Percentiles rank a stretch among this genome's conserved stretches.
Evolutionary conservation across 495 filamentous ascomycete species (phyloP).

Genomic region (Friedmanniomyces endolithicus): DNA sequence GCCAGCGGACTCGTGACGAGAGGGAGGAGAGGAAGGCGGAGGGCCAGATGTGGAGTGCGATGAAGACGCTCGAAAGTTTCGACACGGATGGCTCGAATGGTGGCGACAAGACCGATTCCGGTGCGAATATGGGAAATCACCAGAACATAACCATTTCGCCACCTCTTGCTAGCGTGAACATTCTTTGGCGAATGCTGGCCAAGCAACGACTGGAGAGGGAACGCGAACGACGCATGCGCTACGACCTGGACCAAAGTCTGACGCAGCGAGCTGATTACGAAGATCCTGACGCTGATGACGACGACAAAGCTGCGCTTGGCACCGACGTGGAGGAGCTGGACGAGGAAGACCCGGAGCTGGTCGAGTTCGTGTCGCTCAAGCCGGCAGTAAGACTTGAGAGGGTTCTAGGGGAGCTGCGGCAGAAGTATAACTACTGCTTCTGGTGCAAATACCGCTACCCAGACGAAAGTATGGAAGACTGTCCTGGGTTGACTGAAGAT

Average conservation of each 20-base stretch:
- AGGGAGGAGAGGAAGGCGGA: conserved; percentile 58
- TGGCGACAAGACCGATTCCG: conserved; percentile 3
- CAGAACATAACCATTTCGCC: conserved; percentile 19
- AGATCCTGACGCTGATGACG: conserved; percentile 41
- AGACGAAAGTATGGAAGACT: conserved; percentile 64
- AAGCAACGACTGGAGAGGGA: conserved; percentile 57
- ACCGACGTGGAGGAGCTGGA: conserved; percentile 61
- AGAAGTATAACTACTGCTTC: conserved; percentile 74
- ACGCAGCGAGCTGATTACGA: conserved; percentile 41
- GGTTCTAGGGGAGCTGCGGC: conserved; percentile 56
- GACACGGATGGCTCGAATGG: conserved; percentile 18
- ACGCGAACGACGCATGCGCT: conserved; percentile 50
- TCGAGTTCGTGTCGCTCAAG: conserved; percentile 64
- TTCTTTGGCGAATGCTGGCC: conserved; percentile 69
- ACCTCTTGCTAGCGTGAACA: conserved; percentile 49
- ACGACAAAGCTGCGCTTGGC: conserved; percentile 45
- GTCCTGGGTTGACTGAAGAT: conserved; percentile 81
- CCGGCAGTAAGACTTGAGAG: conserved; percentile 49
- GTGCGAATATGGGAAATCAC: neutral
- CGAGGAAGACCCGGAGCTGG: conserved; percentile 72
- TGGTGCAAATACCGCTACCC: conserved; percentile 84
- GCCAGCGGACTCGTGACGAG: conserved; percentile 60
- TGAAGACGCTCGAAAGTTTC: conserved; percentile 52
- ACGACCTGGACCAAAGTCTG: conserved; percentile 57
- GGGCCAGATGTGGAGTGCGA: conserved; percentile 55